phyloP scores from a whole-genome alignment of 345 rosid species.

The sweet orange (Citrus sinensis) region DNA sequence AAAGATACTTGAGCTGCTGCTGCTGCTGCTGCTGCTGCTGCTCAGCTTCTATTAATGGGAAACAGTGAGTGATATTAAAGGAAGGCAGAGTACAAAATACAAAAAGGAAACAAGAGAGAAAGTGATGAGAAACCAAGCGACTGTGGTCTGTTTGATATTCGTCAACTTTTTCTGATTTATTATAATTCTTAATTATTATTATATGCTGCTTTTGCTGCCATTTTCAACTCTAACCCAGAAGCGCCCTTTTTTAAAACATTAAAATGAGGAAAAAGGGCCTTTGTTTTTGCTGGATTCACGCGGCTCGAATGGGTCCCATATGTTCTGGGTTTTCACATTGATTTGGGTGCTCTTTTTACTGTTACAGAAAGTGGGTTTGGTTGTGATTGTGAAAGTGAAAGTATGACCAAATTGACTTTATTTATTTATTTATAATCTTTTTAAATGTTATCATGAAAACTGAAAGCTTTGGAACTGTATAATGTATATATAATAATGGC shows the following conservation, averaged over 20 bases:
- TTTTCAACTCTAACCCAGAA: background rate
- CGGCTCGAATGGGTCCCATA: conserved; percentile 19
- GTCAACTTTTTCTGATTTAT: conserved; percentile 2
- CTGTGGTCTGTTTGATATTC: background rate
- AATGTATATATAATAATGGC: background rate
- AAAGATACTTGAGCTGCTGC: conserved; percentile 11
- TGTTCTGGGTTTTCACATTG: background rate
- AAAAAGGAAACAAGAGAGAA: background rate
- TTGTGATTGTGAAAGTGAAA: background rate
- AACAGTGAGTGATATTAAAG: background rate
- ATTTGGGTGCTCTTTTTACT: conserved; percentile 8
- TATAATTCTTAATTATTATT: background rate
- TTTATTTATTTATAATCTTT: background rate
- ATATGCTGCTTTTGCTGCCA: background rate
- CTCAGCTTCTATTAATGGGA: conserved; percentile 16
- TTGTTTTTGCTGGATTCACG: conserved; percentile 18
- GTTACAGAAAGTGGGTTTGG: conserved; percentile 9
- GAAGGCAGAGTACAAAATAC: background rate
- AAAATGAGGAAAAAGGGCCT: no score
- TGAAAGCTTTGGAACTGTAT: conserved; percentile 6
- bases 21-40: background rate
- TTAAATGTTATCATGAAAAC: background rate
- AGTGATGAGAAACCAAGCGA: background rate
- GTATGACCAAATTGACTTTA: background rate
- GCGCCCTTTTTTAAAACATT: no score